These are phyloP conservation scores for Naganishia liquefaciens DNA, from an alignment of 1,284 basidiomycete genomes.

Conservation along the genomic window DNA sequence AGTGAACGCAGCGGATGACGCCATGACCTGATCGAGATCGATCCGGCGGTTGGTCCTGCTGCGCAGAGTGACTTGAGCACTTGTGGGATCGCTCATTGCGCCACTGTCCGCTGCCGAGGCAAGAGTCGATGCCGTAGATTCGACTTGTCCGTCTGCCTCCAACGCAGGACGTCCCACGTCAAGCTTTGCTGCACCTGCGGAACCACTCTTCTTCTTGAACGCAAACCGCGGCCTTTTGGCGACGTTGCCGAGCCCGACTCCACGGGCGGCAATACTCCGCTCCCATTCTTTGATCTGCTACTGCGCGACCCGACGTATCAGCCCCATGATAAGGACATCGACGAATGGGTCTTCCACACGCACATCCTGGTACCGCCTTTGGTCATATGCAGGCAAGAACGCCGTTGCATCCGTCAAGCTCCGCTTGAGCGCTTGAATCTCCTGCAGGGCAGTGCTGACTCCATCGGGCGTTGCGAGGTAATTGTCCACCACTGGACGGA, in stretches of 20 bases:
- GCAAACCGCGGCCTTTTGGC: background rate
- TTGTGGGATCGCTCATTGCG: background rate
- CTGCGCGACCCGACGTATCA: background rate
- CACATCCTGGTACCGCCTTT: slow-evolving; percentile 28
- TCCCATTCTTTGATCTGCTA: slow-evolving; percentile 32
- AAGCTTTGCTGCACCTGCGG: background rate
- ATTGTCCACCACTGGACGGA: background rate
- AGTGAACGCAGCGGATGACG: background rate
- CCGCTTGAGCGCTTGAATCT: slow-evolving; percentile 13
- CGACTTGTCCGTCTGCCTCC: too few species aligned
- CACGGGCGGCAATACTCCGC: background rate
- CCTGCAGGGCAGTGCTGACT: background rate
- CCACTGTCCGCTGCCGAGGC: background rate
- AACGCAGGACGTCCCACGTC: too few species aligned
- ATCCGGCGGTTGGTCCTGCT: slow-evolving; percentile 1
- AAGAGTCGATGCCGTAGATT: background rate
- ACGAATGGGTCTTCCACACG: background rate
- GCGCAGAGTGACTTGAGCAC: slow-evolving; percentile 12
- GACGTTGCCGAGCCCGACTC: background rate
- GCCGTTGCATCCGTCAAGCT: slow-evolving; percentile 24
- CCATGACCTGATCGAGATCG: slow-evolving; percentile 9
- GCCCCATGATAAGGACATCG: background rate
- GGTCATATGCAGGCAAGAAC: slow-evolving; percentile 27
- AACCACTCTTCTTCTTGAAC: slow-evolving; percentile 5
- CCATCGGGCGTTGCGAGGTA: slow-evolving; percentile 3